Percentiles rank a stretch among this genome's conserved stretches.
phyloP scores from a whole-genome alignment of 2,329 filamentous ascomycete genomes.

The Diatrype stigma region DNA sequence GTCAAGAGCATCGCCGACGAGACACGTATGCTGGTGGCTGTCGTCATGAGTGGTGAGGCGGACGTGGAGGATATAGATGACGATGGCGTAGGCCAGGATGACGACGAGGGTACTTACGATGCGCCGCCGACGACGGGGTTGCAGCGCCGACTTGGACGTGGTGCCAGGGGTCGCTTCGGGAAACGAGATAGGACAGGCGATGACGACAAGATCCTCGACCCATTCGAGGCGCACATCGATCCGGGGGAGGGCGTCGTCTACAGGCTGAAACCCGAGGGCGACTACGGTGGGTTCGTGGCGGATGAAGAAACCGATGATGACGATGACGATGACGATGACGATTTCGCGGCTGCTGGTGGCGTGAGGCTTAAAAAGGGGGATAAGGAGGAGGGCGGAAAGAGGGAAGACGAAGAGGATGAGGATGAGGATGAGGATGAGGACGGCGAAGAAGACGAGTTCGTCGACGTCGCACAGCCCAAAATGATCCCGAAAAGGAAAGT shows the following conservation, averaged over 20 bases:
- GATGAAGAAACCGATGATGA: background rate
- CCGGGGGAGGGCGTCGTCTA: background rate
- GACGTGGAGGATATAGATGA: constrained; percentile 42
- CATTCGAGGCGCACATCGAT: background rate
- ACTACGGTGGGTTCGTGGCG: background rate
- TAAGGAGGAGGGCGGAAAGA: background rate
- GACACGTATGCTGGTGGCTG: constrained; percentile 66
- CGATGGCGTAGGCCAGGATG: constrained; percentile 38
- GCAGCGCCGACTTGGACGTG: too few species aligned
- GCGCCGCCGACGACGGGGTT: constrained; percentile 9
- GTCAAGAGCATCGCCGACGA: constrained; percentile 77
- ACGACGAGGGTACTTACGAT: constrained; percentile 17
- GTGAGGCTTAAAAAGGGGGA: constrained; percentile 2
- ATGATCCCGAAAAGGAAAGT: constrained; percentile 18
- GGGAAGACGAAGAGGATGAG: constrained; percentile 9
- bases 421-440: constrained; percentile 10
- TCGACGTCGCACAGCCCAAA: constrained; percentile 2
- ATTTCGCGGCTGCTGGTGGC: background rate
- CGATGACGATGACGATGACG: background rate
- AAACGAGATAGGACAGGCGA: too few species aligned
- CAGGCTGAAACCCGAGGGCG: background rate
- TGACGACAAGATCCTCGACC: background rate
- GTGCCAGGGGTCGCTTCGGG: too few species aligned
- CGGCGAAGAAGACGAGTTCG: constrained; percentile 6
- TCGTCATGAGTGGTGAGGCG: constrained; percentile 56